Percentiles rank a stretch among this genome's conserved stretches.
Evolutionary conservation across 108 stramenopile species (phyloP).

Genomic region (Skeletonema costatum): DNA sequence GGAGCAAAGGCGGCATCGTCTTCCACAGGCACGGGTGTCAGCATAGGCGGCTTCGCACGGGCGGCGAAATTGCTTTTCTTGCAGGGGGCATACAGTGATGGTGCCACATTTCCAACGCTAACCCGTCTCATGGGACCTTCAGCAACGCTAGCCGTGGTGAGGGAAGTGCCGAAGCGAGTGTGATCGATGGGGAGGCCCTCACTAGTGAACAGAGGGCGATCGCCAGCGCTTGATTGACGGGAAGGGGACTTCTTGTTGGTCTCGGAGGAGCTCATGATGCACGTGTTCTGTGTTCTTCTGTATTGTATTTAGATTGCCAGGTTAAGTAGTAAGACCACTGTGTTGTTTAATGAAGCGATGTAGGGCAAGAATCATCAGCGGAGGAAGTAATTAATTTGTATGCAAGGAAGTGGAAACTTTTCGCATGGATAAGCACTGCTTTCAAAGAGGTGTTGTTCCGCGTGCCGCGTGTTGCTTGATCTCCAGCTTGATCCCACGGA

Average conservation of each 20-base stretch:
- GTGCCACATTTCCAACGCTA: neutral
- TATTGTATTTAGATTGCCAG: too few relatives aligned
- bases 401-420: too few relatives aligned
- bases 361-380: too few relatives aligned
- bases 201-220: neutral
- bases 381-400: too few relatives aligned
- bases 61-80: neutral
- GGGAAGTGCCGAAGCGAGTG: neutral
- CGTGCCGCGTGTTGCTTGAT: too few relatives aligned
- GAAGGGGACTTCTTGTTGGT: neutral
- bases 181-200: slow-evolving; percentile 10
- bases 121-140: slow-evolving; percentile 11
- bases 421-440: too few relatives aligned
- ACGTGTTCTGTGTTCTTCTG: neutral
- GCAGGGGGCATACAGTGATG: neutral
- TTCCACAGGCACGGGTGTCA: neutral
- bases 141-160: neutral
- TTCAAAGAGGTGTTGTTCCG: too few relatives aligned
- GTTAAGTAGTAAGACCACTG: too few relatives aligned
- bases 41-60: neutral
- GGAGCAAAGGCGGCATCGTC: neutral
- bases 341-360: too few relatives aligned
- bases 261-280: neutral
- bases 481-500: too few relatives aligned
- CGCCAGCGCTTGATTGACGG: neutral